A percentile compares a stretch with the other conserved stretches of the same genome.
phyloP scores from a whole-genome alignment of 768 basidiomycete species.

The Xerocomus potaroensis region DNA sequence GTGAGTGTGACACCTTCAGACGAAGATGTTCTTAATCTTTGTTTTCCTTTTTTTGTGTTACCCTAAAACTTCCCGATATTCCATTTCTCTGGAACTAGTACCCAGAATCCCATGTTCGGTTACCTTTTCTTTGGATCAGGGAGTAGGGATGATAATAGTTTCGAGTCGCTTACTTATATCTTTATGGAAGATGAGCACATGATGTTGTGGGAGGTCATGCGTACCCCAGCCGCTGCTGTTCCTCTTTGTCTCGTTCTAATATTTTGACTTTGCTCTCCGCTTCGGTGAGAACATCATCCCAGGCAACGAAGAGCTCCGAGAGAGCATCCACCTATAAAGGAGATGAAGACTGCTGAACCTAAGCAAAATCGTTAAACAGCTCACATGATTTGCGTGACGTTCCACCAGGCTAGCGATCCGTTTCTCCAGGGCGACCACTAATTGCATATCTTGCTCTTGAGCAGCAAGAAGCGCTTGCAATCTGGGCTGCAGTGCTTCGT shows the following conservation, averaged over 20 bases:
- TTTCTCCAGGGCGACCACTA: slow-evolving; percentile 59
- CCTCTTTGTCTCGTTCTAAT: slow-evolving; percentile 58
- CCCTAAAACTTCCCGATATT: slow-evolving; percentile 9
- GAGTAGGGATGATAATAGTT: slow-evolving; percentile 13
- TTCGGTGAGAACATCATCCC: slow-evolving; percentile 74
- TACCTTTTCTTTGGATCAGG: slow-evolving; percentile 5
- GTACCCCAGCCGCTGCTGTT: slow-evolving; percentile 59
- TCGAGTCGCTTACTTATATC: slow-evolving; percentile 17
- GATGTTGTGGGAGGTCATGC: slow-evolving; percentile 29
- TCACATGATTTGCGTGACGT: slow-evolving; percentile 65
- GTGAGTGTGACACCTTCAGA: slow-evolving; percentile 8
- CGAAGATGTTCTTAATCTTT: slow-evolving; percentile 11
- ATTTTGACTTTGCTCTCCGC: slow-evolving; percentile 55
- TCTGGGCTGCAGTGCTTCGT: slow-evolving; percentile 65
- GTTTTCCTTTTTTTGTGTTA: slow-evolving; percentile 20
- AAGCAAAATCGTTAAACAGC: slow-evolving; percentile 17
- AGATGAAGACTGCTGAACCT: neutral
- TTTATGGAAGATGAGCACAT: slow-evolving; percentile 5
- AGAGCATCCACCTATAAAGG: slow-evolving; percentile 63
- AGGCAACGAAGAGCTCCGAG: slow-evolving; percentile 79
- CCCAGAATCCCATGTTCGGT: slow-evolving; percentile 8
- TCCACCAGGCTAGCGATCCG: slow-evolving; percentile 65
- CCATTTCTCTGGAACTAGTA: slow-evolving; percentile 11
- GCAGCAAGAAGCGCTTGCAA: slow-evolving; percentile 53
- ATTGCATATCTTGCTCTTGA: slow-evolving; percentile 54